Evolutionary conservation across 2,329 filamentous ascomycete species (phyloP), one percentile per base, ranked within the genome.

Genomic region (Trichocomaceae sp.): DNA sequence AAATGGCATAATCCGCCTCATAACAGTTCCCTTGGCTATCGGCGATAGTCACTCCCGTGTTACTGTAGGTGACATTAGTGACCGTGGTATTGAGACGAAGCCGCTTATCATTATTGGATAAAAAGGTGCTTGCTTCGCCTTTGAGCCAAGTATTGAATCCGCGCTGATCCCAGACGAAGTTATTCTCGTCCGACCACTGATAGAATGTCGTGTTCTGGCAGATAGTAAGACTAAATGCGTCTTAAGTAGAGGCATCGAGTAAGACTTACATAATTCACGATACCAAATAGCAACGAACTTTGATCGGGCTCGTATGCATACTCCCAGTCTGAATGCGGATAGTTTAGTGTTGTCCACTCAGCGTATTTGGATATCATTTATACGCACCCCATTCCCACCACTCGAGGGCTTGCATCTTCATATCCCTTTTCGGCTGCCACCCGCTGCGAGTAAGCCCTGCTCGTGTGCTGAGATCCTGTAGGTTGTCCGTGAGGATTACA

Each of bases 401-500:
- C 55, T 88, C 84, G 1, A 82, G 75, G 0, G 83, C 81, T 55
- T 83, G 79, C 2, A 75, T 76, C 13, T 76, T 70, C 71, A 79
- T 78, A 42, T 66, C 46, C 52, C 74, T 74, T 52, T 74, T 76
- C 0, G 83, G 82, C 51, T 80, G 81, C 83, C 84, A 88, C 1
- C 80, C 83, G 0, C 77, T 78, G n/a, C 84, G 64, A 9, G 75
- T 77, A 7, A 86, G 67, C 0, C 80, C 85, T 0, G 80, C 76
- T 22, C 84, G 79, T n/a, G 76, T 74, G 35, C 77, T 84, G 9
- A 77, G 73, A 61, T 87, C 84, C 59, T 85, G 83, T 8, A 83
- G 66, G 58, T 85, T 85, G 1, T 83, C 68, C 0, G 68, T 73
- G 12, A 86, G 68, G n/a, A 84, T 75, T 1, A 72, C 72, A 1